These are phyloP conservation scores for Colletotrichum sp. DNA, from an alignment of 2,329 filamentous ascomycete species.

Conservation along the genomic window DNA sequence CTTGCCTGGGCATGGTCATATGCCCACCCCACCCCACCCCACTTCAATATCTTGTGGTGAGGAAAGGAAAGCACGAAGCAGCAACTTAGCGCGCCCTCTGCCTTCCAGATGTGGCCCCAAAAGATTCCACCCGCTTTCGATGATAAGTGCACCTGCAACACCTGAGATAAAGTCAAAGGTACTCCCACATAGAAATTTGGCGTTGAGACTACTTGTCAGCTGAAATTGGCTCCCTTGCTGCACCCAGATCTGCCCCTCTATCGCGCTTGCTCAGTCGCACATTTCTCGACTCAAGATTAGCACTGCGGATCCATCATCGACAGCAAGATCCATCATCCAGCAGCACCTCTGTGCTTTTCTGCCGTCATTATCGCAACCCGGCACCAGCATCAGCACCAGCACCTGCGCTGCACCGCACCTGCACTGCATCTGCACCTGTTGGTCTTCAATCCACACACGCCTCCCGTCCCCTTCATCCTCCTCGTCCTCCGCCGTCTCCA, in stretches of 20 bases:
- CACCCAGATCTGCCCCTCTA: not conserved
- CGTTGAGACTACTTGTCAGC: not conserved
- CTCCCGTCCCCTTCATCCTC: not conserved
- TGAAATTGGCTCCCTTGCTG: not conserved
- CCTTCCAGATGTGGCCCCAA: not conserved
- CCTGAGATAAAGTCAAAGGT: not conserved
- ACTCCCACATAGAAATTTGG: not conserved
- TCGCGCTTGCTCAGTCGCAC: not conserved
- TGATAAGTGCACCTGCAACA: not conserved
- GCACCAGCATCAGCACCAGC: not conserved
- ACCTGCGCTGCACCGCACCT: not conserved
- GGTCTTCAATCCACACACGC: not conserved
- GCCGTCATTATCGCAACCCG: not conserved
- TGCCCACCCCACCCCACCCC: slow-evolving; percentile 3
- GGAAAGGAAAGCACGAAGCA: not conserved
- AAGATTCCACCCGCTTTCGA: not conserved
- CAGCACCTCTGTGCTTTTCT: not conserved
- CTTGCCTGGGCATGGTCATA: not conserved
- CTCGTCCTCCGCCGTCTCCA: not conserved
- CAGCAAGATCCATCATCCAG: not conserved
- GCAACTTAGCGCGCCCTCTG: not conserved
- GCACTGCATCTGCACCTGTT: not conserved
- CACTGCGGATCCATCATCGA: not conserved
- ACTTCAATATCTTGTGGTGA: not conserved
- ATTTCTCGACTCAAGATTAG: not conserved